These are phyloP conservation scores for Candida gorgasii DNA, from an alignment of 805 yeast genomes.

Conservation along the genomic window DNA sequence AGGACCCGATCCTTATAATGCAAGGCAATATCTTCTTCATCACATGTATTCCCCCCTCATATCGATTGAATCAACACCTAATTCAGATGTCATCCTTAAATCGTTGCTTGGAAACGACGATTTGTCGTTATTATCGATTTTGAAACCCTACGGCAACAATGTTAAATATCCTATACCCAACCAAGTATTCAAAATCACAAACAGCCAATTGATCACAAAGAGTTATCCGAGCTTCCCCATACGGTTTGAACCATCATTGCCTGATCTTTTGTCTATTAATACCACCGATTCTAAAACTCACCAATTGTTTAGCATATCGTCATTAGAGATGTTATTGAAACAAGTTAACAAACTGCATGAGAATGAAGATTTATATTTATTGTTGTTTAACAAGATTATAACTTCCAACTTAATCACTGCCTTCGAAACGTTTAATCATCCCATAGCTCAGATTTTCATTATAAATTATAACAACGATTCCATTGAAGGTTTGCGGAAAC, in stretches of 20 bases:
- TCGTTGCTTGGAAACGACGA: constrained; percentile 36
- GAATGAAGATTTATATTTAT: constrained; percentile 48
- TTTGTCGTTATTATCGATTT: constrained; percentile 46
- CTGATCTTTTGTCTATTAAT: constrained; percentile 37
- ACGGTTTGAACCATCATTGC: constrained; percentile 49
- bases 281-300: constrained; percentile 18
- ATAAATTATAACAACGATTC: constrained; percentile 54
- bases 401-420: constrained; percentile 64
- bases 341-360: neutral
- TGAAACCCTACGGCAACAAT: constrained; percentile 57
- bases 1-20: constrained; percentile 40
- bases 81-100: constrained; percentile 47
- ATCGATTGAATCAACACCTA: constrained; percentile 48
- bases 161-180: constrained; percentile 42
- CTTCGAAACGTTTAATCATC: constrained; percentile 86
- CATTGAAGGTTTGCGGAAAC: constrained; percentile 55
- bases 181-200: constrained; percentile 50
- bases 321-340: constrained; percentile 33
- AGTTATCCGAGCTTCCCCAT: constrained; percentile 56
- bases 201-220: constrained; percentile 50
- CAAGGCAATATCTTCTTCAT: constrained; percentile 43
- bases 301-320: constrained; percentile 40
- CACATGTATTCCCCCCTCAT: constrained; percentile 55
- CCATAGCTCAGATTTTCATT: constrained; percentile 71
- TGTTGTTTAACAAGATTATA: constrained; percentile 57